Base-by-base conservation (phyloP, 2,329 filamentous ascomycete species). In the Coniochaeta pulveracea region DNA sequence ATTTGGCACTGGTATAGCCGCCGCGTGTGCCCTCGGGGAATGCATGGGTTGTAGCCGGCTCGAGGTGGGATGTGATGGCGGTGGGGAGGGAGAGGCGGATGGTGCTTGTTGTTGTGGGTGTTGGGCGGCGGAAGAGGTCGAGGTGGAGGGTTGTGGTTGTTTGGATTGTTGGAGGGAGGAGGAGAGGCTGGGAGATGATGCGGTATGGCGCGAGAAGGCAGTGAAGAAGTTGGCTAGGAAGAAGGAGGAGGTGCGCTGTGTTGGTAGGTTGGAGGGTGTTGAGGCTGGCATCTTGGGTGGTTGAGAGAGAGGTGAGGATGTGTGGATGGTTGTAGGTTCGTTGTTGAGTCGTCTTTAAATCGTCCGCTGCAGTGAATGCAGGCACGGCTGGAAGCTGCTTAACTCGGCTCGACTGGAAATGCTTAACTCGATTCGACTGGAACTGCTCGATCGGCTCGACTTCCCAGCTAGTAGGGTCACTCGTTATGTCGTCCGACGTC, bases 191-290 rank as follows among this genome's bases (percentile, higher is more conserved):
- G 47, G 29, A 28, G 41, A 42, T 26, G 58, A 43, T 14, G 60
- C 52, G 10, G 55, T 49, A 45, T 63, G 63, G 37, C 65, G 64
- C 33, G 67, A 64, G 48, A 71, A 69, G 51, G 67, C 64, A 49
- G 66, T 63, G 51, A 72, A 60, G 55, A 72, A 69, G 46, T 63
- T 65, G 29, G 67, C 68, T 46, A 72, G 63, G 55, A 72, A 70
- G 51, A 64, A 71, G 29, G 67, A 66, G 32, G 66, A 63, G 46
- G 71, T 66, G 22, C 65, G 66, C 30, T 66, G 60, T 19, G 65
- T 66, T 30, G 66, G 61, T 65, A 69, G 69, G 34, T 22, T 51
- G 41, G 33, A 16, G 11, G 30, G 30, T 33, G 30, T 12, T 25
- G 30, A 18, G 30, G 12, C 19, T 23, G 30, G 28, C 28, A 31